These are phyloP conservation scores for Nothopassalora personata DNA, from an alignment of 2,329 filamentous ascomycete genomes.

Conservation along the genomic window DNA sequence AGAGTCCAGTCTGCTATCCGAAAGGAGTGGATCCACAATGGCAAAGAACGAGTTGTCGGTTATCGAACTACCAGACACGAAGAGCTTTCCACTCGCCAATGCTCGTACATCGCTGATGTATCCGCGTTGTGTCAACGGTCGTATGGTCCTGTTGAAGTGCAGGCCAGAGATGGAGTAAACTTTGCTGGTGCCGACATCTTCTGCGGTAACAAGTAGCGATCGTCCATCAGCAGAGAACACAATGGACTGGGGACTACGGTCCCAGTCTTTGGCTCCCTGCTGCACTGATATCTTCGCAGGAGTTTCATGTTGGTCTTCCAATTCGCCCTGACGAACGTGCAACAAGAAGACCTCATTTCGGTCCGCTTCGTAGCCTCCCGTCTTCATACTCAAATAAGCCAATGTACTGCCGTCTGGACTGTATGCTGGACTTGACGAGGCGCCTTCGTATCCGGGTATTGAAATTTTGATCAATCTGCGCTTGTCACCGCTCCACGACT, in stretches of 20 bases:
- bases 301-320: neutral
- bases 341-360: conserved; percentile 63
- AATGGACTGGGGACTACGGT: conserved; percentile 48
- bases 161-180: conserved; percentile 44
- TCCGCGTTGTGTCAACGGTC: conserved; percentile 52
- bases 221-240: conserved; percentile 51
- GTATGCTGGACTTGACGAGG: conserved; percentile 63
- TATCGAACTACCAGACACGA: conserved; percentile 63
- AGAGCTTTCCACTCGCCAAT: conserved; percentile 50
- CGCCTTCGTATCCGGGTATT: conserved; percentile 59
- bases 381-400: conserved; percentile 74
- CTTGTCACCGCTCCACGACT: conserved; percentile 53
- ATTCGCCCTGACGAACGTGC: conserved; percentile 46
- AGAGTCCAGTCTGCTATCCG: conserved; percentile 30
- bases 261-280: conserved; percentile 38
- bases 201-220: conserved; percentile 66
- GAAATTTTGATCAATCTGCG: conserved; percentile 50
- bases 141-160: conserved; percentile 22
- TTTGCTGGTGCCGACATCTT: conserved; percentile 59
- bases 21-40: conserved; percentile 52
- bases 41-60: conserved; percentile 68
- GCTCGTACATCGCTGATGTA: conserved; percentile 50
- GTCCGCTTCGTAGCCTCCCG: conserved; percentile 74
- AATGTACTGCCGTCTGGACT: conserved; percentile 65
- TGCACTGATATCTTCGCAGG: conserved; percentile 5